Conservation (phyloP, 164 flowering plant genomes). For the Platanus orientalis region DNA sequence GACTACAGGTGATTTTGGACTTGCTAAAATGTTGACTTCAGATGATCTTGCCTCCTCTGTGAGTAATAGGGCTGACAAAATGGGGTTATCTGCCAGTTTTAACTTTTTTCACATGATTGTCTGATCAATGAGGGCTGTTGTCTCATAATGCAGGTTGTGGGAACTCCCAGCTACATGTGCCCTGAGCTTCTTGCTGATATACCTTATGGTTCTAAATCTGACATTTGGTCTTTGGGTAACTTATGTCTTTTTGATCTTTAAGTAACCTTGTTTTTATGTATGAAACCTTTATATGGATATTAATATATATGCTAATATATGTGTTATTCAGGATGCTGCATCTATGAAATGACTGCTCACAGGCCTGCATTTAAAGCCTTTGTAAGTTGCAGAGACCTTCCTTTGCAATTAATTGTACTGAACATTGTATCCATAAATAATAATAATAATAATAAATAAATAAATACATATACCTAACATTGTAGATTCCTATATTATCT, state of each 20-base stretch:
- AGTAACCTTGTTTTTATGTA: not conserved
- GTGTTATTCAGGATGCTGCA: conserved; percentile 78
- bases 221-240: conserved; percentile 97
- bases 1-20: conserved; percentile 96
- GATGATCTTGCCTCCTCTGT: conserved; percentile 99
- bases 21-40: conserved; percentile 89
- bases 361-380: conserved; percentile 97
- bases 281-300: conserved; percentile 4
- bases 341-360: conserved; percentile 89
- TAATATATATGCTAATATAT: not conserved
- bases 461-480: no score
- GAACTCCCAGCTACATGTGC: conserved; percentile 99
- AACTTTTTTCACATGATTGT: not conserved
- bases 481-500: no score
- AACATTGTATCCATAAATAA: no score
- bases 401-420: not conserved
- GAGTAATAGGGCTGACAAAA: conserved; percentile 30
- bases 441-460: no score
- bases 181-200: conserved; percentile 99
- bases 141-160: conserved; percentile 70
- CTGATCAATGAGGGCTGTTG: not conserved
- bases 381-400: conserved; percentile 51
- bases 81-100: conserved; percentile 1
- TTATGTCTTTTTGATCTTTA: not conserved
- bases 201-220: conserved; percentile 98